These are phyloP conservation scores for Arabis alpina DNA, from an alignment of 345 rosid species.

Conservation along the genomic window DNA sequence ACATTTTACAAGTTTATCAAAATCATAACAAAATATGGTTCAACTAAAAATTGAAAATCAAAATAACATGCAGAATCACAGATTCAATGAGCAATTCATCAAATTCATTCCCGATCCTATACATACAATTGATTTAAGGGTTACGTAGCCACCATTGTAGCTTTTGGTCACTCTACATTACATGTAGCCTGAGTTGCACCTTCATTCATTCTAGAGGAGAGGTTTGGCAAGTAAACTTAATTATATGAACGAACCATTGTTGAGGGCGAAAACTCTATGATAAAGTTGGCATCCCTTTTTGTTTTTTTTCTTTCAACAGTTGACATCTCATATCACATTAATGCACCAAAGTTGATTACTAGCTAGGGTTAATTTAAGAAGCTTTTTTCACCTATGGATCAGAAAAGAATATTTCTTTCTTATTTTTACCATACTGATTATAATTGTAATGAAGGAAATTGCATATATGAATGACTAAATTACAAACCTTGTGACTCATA, in stretches of 20 bases:
- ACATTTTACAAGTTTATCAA: no score
- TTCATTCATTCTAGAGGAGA: slow-evolving; percentile 7
- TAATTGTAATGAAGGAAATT: no score
- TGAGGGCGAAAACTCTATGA: background rate
- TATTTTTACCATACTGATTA: no score
- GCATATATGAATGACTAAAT: no score
- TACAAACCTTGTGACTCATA: no score
- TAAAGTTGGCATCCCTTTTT: background rate
- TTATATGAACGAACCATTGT: background rate
- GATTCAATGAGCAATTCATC: no score
- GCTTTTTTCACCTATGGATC: no score
- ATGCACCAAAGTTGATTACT: background rate
- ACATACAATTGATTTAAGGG: background rate
- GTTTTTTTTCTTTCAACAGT: background rate
- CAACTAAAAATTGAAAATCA: background rate
- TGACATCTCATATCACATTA: background rate
- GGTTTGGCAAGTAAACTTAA: slow-evolving; percentile 29
- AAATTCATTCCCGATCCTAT: no score
- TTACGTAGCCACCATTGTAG: slow-evolving; percentile 1
- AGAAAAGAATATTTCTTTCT: no score
- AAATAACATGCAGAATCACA: no score
- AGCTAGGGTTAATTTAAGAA: no score
- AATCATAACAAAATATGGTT: background rate
- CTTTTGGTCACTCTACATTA: background rate
- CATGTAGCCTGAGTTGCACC: background rate